Base-by-base conservation (phyloP, 805 yeast species). In the Suhomyces canberraensis region DNA sequence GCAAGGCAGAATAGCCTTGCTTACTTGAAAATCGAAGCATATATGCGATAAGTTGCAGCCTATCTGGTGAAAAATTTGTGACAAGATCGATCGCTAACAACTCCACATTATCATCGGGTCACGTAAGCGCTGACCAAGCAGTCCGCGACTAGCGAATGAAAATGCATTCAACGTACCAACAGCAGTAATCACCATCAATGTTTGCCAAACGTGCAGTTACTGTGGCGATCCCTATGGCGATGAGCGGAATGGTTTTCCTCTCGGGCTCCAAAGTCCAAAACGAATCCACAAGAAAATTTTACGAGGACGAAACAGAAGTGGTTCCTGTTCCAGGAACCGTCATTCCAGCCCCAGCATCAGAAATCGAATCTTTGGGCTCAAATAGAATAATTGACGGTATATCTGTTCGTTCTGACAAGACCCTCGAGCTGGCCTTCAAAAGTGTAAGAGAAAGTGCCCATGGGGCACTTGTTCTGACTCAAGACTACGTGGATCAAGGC, bases 361-460 rank as follows among this genome's bases (percentile, higher is more conserved):
- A 75, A 44, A 46, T 69, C 8, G 66, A 69, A 37, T 42, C 65
- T 0, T 52, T 75, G 43, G 78, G 77, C 8, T 69, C 76, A 27
- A 69, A 69, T 47, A 56, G 65, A 37, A 50, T 74, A 16, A 68
- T 79, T 33, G 74, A 75, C 46, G 86, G 84, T 11, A 70, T 75
- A 16, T 67, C 79, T 0, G 72, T 79, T 28, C 73, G 81, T 33
- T 70, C 83, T 2, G 69, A 78, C 29, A 49, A 61, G 2, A 40
- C 62, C 13, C 52, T 84, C 16, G 82, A 82, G 53, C 42, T 62
- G 3, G 59, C 61, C 33, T 63, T 84, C 48, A 71, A 66, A 33
- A 18, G 51, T 2, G 69, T 71, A 4, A 76, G 95, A 59, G 61
- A 68, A 36, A 50, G 61, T 34, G 51, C 74, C 3, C 48, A 55